These are phyloP conservation scores for Calocera cornea DNA, from an alignment of 768 basidiomycete genomes.

Conservation along the genomic window DNA sequence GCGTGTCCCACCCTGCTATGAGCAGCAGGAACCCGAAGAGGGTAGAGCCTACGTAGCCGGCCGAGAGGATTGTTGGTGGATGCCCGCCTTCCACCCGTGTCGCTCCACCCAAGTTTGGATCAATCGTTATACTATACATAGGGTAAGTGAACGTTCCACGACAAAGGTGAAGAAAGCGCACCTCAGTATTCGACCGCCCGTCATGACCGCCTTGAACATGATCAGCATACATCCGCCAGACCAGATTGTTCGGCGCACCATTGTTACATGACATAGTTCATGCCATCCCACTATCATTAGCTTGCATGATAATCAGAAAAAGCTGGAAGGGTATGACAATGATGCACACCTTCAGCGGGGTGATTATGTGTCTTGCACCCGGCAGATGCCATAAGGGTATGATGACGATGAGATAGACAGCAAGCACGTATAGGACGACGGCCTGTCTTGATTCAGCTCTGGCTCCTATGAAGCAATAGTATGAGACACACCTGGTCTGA, in stretches of 20 bases:
- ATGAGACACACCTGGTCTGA: not conserved
- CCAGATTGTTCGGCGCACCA: slow-evolving; percentile 34
- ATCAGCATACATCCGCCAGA: slow-evolving; percentile 3
- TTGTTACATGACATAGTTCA: slow-evolving; percentile 70
- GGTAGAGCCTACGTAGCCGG: slow-evolving; percentile 70
- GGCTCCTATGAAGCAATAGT: not conserved
- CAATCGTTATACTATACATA: slow-evolving; percentile 46
- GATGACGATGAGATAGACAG: slow-evolving; percentile 73
- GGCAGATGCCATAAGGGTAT: slow-evolving; percentile 84
- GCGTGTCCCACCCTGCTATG: slow-evolving; percentile 72
- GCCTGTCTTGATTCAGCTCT: not conserved
- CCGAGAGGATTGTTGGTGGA: slow-evolving; percentile 54
- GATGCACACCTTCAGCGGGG: slow-evolving; percentile 43
- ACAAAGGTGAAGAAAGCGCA: not conserved
- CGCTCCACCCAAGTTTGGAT: slow-evolving; percentile 60
- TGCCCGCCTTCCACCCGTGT: slow-evolving; percentile 54
- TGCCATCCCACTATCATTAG: slow-evolving; percentile 82
- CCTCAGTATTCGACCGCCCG: slow-evolving; percentile 63
- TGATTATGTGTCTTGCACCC: slow-evolving; percentile 56
- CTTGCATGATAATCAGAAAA: slow-evolving; percentile 9
- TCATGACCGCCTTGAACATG: slow-evolving; percentile 50
- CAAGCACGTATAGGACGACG: slow-evolving; percentile 24
- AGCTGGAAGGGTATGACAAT: not conserved
- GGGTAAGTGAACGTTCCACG: not conserved
- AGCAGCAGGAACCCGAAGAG: slow-evolving; percentile 72